Evolutionary conservation across 1,139 yeast genomes (phyloP).

Genomic region (Blastobotrys illinoisensis): DNA sequence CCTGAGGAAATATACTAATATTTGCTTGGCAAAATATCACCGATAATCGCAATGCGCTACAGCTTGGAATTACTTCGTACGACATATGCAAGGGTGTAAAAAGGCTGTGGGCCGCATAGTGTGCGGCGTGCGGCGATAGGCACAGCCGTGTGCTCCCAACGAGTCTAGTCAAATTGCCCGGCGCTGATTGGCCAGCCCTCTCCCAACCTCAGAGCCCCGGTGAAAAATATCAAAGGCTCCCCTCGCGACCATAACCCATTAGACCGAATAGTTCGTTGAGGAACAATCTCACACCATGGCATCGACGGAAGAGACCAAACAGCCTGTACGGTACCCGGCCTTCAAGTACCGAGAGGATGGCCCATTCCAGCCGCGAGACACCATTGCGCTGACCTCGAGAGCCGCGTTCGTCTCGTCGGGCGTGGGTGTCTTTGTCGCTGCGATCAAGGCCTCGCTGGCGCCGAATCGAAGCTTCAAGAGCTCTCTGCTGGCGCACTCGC

Average conservation of each 20-base stretch:
- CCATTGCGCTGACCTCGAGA: conserved; percentile 39
- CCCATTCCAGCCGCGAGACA: conserved; percentile 40
- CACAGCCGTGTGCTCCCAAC: neutral
- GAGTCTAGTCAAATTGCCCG: neutral
- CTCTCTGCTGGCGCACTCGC: conserved; percentile 10
- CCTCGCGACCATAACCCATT: neutral
- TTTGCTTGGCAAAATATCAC: too few relatives aligned
- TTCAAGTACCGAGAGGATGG: conserved; percentile 11
- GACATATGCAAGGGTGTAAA: too few relatives aligned
- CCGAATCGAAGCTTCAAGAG: conserved; percentile 25
- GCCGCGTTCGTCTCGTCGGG: conserved; percentile 39
- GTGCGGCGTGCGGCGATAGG: neutral
- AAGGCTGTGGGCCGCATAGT: neutral
- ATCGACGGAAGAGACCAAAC: neutral
- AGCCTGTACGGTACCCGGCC: conserved; percentile 11
- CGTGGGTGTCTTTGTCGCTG: conserved; percentile 38
- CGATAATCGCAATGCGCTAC: too few relatives aligned
- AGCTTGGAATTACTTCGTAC: too few relatives aligned
- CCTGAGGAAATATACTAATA: too few relatives aligned
- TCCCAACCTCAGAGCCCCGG: neutral
- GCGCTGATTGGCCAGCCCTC: neutral
- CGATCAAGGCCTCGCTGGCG: conserved; percentile 37
- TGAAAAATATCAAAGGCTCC: neutral
- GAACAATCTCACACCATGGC: neutral
- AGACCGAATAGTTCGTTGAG: neutral